phyloP scores from a whole-genome alignment of 345 rosid genomes.

The Clarkia xantiana region DNA sequence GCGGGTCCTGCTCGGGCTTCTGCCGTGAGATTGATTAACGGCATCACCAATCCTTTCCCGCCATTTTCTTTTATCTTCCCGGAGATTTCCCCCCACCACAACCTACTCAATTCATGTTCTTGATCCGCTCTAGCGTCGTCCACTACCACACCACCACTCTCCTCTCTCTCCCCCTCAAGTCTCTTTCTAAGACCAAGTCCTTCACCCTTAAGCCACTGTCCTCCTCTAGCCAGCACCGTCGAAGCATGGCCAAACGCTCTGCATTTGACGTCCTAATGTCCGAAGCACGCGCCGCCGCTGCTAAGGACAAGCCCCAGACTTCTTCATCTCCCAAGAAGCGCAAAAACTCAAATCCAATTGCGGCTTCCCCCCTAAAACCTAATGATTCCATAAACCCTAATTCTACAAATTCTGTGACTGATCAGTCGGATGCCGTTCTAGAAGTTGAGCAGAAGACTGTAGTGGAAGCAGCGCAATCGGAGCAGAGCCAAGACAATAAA shows the following conservation, averaged over 20 bases:
- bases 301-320: conserved; percentile 29
- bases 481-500: not conserved
- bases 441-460: not conserved
- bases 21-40: too few species aligned
- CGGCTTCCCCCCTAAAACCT: conserved; percentile 8
- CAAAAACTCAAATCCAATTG: conserved; percentile 11
- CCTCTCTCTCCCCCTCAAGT: not conserved
- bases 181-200: conserved; percentile 8
- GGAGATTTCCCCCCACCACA: not conserved
- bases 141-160: conserved; percentile 6
- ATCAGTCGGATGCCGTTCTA: not conserved
- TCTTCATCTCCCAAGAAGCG: conserved; percentile 14
- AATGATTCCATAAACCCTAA: not conserved
- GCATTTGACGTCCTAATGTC: conserved; percentile 90
- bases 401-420: not conserved
- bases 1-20: too few species aligned
- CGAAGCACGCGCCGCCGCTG: conserved; percentile 48
- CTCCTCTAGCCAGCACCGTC: conserved; percentile 10
- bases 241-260: conserved; percentile 41
- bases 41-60: not conserved
- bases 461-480: not conserved
- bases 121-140: conserved; percentile 3
- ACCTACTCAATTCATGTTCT: conserved; percentile 1
- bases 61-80: not conserved
- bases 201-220: conserved; percentile 5